Conservation (phyloP, 2,329 filamentous ascomycete genomes). For the Cladophialophora immunda region DNA sequence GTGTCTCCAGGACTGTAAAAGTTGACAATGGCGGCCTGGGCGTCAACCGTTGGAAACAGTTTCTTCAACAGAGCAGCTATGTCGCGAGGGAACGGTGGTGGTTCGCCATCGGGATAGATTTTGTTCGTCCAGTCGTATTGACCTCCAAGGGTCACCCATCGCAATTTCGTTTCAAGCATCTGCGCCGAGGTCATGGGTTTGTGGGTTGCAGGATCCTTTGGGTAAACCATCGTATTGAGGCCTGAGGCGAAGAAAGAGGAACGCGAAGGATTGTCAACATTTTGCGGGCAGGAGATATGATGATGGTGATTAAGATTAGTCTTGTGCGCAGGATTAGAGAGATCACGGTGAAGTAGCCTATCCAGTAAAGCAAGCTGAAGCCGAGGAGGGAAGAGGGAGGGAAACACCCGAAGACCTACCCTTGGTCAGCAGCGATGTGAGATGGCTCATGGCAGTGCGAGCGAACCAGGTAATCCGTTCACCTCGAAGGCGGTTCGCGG, state of each 20-base stretch:
- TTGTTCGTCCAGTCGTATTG: slow-evolving; percentile 97
- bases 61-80: slow-evolving; percentile 71
- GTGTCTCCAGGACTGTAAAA: slow-evolving; percentile 91
- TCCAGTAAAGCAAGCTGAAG: slow-evolving; percentile 76
- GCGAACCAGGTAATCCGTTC: slow-evolving; percentile 72
- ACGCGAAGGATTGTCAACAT: slow-evolving; percentile 11
- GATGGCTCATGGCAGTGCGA: slow-evolving; percentile 33
- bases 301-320: slow-evolving; percentile 94
- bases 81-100: slow-evolving; percentile 78
- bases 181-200: slow-evolving; percentile 74
- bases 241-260: slow-evolving; percentile 65
- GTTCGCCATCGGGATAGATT: slow-evolving; percentile 73
- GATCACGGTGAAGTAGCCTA: slow-evolving; percentile 78
- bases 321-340: slow-evolving; percentile 75
- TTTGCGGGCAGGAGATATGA: slow-evolving; percentile 68
- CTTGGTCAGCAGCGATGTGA: slow-evolving; percentile 25
- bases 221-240: slow-evolving; percentile 50
- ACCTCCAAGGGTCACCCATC: slow-evolving; percentile 93
- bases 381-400: slow-evolving; percentile 73
- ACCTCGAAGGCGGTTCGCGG: slow-evolving; percentile 62
- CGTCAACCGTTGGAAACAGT: slow-evolving; percentile 78
- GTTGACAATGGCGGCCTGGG: slow-evolving; percentile 93
- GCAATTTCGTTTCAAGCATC: slow-evolving; percentile 79
- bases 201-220: slow-evolving; percentile 78
- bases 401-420: slow-evolving; percentile 80